phyloP scores from a whole-genome alignment of 169 alveolate species.

The Eimeria sp. region DNA sequence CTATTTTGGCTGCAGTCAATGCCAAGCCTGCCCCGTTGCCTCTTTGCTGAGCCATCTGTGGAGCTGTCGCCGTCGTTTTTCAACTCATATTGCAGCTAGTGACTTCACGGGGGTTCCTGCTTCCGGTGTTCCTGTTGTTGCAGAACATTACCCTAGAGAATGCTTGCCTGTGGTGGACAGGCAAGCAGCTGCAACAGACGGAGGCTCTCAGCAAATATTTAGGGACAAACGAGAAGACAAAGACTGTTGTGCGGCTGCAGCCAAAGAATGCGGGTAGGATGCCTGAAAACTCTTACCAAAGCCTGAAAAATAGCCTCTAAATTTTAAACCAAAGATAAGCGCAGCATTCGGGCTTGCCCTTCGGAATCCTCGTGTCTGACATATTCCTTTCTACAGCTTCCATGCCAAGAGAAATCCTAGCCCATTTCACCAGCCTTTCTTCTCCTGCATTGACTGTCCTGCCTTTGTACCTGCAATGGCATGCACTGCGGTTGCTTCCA shows the following conservation, averaged over 20 bases:
- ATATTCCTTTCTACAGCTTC: not conserved
- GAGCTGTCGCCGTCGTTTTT: not conserved
- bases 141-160: constrained; percentile 90
- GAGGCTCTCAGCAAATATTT: constrained; percentile 91
- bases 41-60: not conserved
- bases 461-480: not conserved
- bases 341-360: not conserved
- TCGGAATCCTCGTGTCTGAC: not conserved
- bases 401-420: not conserved
- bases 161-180: constrained; percentile 97
- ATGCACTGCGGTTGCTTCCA: constrained; percentile 1
- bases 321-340: not conserved
- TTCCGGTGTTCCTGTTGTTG: constrained; percentile 17
- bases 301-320: not conserved
- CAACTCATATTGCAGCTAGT: not conserved
- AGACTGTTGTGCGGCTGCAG: constrained; percentile 95
- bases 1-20: not conserved
- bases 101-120: not conserved
- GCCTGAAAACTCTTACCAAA: not conserved
- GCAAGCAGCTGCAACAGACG: constrained; percentile 95
- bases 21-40: not conserved
- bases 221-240: constrained; percentile 97
- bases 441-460: not conserved
- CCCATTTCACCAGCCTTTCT: not conserved
- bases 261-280: constrained; percentile 89